Conservation (phyloP, 805 yeast species). For the Nakazawaea ernobii region DNA sequence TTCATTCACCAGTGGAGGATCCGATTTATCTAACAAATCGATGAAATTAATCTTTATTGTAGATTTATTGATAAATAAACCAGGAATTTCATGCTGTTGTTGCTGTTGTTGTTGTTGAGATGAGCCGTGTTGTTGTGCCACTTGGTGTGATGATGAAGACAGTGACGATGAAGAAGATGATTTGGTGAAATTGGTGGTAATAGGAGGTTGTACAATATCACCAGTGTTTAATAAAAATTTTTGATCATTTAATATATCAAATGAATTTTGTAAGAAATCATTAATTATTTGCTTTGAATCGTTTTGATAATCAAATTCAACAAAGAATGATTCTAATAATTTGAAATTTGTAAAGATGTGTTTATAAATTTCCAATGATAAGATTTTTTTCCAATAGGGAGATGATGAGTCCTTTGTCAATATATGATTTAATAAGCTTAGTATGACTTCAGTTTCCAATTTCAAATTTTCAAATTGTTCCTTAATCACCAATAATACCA, state of each 20-base stretch:
- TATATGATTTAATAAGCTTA: constrained; percentile 71
- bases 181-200: not conserved
- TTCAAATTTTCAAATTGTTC: constrained; percentile 58
- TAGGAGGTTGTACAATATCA: constrained; percentile 26
- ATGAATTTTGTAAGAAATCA: constrained; percentile 44
- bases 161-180: too few species aligned
- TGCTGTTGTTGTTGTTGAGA: constrained; percentile 12
- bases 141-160: too few species aligned
- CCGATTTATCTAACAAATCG: constrained; percentile 76
- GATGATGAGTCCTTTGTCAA: constrained; percentile 49
- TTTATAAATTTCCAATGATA: constrained; percentile 69
- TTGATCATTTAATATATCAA: constrained; percentile 29
- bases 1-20: constrained; percentile 64
- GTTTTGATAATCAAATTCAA: constrained; percentile 51
- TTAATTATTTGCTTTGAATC: constrained; percentile 51
- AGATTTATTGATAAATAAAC: constrained; percentile 38
- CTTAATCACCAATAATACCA: constrained; percentile 55
- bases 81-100: constrained; percentile 12
- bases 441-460: constrained; percentile 75
- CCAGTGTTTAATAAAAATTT: constrained; percentile 27
- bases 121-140: too few species aligned
- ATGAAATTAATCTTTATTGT: constrained; percentile 49
- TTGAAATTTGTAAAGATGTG: constrained; percentile 52
- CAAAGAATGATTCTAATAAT: constrained; percentile 46
- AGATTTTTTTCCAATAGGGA: constrained; percentile 66